phyloP scores from a whole-genome alignment of 176 grass and related monocot species.

The Juncus inflexus region DNA sequence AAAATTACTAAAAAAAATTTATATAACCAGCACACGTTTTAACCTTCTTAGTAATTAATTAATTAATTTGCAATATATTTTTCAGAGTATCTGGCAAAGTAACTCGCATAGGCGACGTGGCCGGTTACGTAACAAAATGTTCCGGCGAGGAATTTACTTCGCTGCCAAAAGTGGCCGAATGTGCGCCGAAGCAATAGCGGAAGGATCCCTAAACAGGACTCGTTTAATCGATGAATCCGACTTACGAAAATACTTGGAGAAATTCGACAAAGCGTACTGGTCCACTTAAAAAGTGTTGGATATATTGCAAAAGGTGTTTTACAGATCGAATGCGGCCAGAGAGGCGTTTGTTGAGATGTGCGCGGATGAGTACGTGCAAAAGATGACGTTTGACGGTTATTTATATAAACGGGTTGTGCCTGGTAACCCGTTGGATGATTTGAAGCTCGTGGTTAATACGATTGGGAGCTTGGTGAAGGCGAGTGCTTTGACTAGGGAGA shows the following conservation, averaged over 20 bases:
- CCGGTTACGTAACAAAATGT: conserved; percentile 97
- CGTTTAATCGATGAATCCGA: conserved; percentile 87
- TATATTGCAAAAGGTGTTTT: conserved; percentile 99
- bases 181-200: conserved; percentile 88
- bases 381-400: conserved; percentile 99
- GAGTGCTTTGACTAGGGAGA: conserved; percentile 69
- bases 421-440: conserved; percentile 87
- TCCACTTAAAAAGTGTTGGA: conserved; percentile 98
- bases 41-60: no score
- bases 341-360: conserved; percentile 99
- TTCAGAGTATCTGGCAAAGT: conserved; percentile 56
- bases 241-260: conserved; percentile 85
- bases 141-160: conserved; percentile 97
- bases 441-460: conserved; percentile 93
- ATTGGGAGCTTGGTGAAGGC: conserved; percentile 93
- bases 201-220: conserved; percentile 65
- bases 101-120: conserved; percentile 79
- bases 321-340: conserved; percentile 78
- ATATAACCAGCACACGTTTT: no score
- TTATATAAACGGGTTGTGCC: conserved; percentile 95
- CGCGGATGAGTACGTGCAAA: conserved; percentile 94
- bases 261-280: conserved; percentile 94
- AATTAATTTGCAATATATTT: no score
- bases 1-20: no score
- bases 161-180: conserved; percentile 90